These are phyloP conservation scores for Hyparrhenia diplandra DNA, from an alignment of 176 grass and related monocot genomes.

Conservation along the genomic window DNA sequence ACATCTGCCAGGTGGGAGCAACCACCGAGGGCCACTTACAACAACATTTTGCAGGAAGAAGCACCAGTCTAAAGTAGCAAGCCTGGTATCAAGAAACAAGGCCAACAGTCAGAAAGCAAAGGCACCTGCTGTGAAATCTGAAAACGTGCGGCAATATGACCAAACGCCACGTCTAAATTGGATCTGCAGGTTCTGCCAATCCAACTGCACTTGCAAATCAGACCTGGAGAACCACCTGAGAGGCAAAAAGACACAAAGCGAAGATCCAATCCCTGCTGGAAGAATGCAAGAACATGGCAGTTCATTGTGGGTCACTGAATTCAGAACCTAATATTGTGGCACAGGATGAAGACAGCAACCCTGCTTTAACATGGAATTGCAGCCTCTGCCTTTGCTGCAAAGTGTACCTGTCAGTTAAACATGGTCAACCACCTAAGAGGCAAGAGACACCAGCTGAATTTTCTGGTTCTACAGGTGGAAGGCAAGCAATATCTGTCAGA, in stretches of 20 bases:
- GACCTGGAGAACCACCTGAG: background rate
- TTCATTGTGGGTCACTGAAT: background rate
- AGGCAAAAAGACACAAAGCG: constrained; percentile 21
- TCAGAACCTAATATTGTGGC: background rate
- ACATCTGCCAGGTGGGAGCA: constrained; percentile 17
- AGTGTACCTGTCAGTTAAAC: background rate
- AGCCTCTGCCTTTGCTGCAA: constrained; percentile 8
- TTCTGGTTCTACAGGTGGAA: background rate
- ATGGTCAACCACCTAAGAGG: background rate
- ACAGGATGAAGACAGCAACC: background rate
- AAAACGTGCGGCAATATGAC: background rate
- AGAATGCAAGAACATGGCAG: constrained; percentile 12
- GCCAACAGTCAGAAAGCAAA: background rate
- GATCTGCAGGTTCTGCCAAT: constrained; percentile 21
- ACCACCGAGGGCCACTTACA: constrained; percentile 18
- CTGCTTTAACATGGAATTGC: background rate
- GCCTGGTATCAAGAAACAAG: background rate
- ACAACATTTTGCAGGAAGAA: constrained; percentile 23
- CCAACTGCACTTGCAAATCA: background rate
- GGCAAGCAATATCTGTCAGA: background rate
- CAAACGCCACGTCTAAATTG: background rate
- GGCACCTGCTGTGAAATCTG: background rate
- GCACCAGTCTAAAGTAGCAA: constrained; percentile 11
- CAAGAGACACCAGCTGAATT: constrained; percentile 14
- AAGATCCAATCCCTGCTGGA: constrained; percentile 23